Percentiles rank a stretch among this genome's conserved stretches.
Evolutionary conservation across 257 asterid species (phyloP).

Genomic region (Pogostemon cablin): DNA sequence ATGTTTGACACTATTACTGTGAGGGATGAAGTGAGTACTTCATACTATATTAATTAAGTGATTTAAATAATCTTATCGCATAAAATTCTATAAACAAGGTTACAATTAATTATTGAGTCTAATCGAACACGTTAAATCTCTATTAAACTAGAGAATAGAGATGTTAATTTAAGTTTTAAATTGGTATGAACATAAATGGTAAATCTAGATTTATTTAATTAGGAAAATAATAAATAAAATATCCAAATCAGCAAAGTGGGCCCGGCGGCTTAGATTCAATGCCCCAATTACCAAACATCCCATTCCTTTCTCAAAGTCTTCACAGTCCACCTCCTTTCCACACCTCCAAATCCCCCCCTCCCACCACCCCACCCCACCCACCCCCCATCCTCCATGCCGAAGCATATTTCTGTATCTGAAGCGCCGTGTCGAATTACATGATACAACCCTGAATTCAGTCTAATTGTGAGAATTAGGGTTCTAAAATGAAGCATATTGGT

Average conservation of each 20-base stretch:
- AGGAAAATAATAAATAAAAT: neutral
- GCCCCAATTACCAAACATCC: slow-evolving; percentile 24
- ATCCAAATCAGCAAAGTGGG: slow-evolving; percentile 33
- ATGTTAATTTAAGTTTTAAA: no score
- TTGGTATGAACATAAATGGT: neutral
- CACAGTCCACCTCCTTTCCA: slow-evolving; percentile 35
- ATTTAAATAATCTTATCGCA: no score
- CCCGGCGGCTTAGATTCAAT: slow-evolving; percentile 33
- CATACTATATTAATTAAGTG: no score
- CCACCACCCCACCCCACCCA: neutral
- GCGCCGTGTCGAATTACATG: neutral
- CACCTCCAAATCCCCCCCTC: slow-evolving; percentile 17
- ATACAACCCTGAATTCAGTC: neutral
- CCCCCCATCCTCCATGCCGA: slow-evolving; percentile 17
- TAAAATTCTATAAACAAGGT: no score
- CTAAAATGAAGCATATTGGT: slow-evolving; percentile 34
- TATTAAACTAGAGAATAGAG: no score
- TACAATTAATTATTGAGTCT: no score
- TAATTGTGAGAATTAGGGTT: slow-evolving; percentile 22
- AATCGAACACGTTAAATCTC: no score
- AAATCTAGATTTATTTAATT: neutral
- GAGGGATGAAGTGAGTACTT: no score
- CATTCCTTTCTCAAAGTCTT: slow-evolving; percentile 29
- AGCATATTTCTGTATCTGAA: slow-evolving; percentile 2
- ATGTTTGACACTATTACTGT: no score